A percentile compares a stretch with the other conserved stretches of the same genome.
These are phyloP conservation scores for Zea luxurians DNA, from an alignment of 176 grass and related monocot species.

Conservation along the genomic window DNA sequence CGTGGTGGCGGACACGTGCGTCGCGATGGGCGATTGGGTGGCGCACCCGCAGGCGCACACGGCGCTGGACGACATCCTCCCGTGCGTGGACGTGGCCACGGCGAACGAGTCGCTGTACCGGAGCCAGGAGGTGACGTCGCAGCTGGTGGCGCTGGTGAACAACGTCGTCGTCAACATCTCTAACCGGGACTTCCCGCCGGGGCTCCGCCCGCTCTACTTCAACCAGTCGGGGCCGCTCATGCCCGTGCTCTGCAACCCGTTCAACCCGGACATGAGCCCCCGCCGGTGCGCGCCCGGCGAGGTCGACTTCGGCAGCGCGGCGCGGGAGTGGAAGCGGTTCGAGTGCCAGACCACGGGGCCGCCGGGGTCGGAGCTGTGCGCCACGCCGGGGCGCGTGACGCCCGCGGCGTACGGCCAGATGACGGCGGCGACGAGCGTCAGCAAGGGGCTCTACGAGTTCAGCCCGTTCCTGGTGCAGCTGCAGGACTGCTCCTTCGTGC, in stretches of 20 bases:
- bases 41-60: conserved; percentile 67
- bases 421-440: conserved; percentile 60
- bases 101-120: conserved; percentile 66
- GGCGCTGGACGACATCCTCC: conserved; percentile 85
- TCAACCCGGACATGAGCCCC: conserved; percentile 57
- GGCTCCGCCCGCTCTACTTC: conserved; percentile 56
- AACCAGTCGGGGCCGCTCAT: conserved; percentile 87
- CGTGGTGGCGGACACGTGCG: conserved; percentile 76
- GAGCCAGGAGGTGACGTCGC: conserved; percentile 80
- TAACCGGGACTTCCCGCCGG: conserved; percentile 65
- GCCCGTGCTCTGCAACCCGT: conserved; percentile 73
- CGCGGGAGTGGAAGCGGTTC: conserved; percentile 69
- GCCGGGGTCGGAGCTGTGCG: conserved; percentile 56
- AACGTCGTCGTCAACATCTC: conserved; percentile 86
- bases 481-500: conserved; percentile 82
- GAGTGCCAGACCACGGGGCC: conserved; percentile 43
- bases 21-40: conserved; percentile 91
- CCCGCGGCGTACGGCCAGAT: conserved; percentile 70
- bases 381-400: conserved; percentile 62
- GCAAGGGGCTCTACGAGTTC: conserved; percentile 63
- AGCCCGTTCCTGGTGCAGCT: conserved; percentile 76
- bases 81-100: conserved; percentile 72
- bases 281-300: conserved; percentile 54
- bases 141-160: conserved; percentile 83
- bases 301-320: conserved; percentile 58